These are phyloP conservation scores for Cetradonia linearis DNA, from an alignment of 495 filamentous ascomycete genomes.

Conservation along the genomic window DNA sequence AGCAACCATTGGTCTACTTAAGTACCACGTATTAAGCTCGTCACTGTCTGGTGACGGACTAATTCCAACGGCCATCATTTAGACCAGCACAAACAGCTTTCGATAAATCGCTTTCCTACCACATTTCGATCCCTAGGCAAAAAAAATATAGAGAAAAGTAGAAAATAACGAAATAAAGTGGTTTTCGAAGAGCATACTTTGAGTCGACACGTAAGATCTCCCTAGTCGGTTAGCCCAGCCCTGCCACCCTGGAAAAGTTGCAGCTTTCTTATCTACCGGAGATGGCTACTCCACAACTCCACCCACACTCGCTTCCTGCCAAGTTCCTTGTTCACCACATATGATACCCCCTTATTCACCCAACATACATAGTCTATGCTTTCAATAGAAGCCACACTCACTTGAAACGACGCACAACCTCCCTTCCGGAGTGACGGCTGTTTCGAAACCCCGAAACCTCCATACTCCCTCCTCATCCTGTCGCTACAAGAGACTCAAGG, in stretches of 20 bases:
- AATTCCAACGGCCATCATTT: not conserved
- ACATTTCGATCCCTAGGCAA: not conserved
- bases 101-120: not conserved
- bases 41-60: not conserved
- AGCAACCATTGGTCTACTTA: not conserved
- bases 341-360: not conserved
- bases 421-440: constrained; percentile 12
- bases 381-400: constrained; percentile 7
- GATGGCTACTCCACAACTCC: not conserved
- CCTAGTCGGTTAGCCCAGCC: not conserved
- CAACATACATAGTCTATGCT: not conserved
- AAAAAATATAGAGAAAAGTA: not conserved
- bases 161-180: not conserved
- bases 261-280: constrained; percentile 13
- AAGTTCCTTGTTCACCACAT: constrained; percentile 6
- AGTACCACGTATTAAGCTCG: not conserved
- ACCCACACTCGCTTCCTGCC: constrained; percentile 12
- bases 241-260: constrained; percentile 8
- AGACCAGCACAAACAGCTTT: not conserved
- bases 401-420: constrained; percentile 10
- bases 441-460: not conserved
- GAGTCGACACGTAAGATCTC: not conserved
- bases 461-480: constrained; percentile 9
- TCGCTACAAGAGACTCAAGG: constrained; percentile 10
- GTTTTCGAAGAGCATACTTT: not conserved